Evolutionary conservation across 2,329 filamentous ascomycete species (phyloP).

Genomic region (Penicillium brasilianum): DNA sequence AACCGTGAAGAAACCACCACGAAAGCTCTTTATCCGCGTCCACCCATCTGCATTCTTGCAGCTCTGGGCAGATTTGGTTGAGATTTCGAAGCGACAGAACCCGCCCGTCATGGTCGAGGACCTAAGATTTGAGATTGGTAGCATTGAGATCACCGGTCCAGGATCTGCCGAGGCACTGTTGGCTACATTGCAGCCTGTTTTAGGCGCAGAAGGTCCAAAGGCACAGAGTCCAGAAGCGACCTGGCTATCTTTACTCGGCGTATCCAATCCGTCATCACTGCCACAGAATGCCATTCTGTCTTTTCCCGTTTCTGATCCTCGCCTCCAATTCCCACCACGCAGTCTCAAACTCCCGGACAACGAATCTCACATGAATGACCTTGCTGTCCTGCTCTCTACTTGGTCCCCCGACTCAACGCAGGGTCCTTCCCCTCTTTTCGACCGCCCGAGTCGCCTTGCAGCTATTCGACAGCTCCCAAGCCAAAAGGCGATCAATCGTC

Average conservation of each 20-base stretch:
- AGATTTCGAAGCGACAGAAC: slow-evolving; percentile 64
- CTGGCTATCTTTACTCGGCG: slow-evolving; percentile 51
- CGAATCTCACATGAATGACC: slow-evolving; percentile 42
- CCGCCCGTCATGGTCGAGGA: slow-evolving; percentile 68
- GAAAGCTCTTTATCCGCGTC: slow-evolving; percentile 70
- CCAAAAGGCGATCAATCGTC: slow-evolving; percentile 80
- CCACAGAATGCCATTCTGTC: slow-evolving; percentile 72
- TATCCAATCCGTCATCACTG: slow-evolving; percentile 72
- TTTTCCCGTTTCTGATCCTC: slow-evolving; percentile 78
- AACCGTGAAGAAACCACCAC: slow-evolving; percentile 45
- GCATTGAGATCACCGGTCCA: slow-evolving; percentile 72
- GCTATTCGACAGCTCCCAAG: slow-evolving; percentile 70
- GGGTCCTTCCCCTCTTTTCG: slow-evolving; percentile 65
- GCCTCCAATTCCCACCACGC: slow-evolving; percentile 75
- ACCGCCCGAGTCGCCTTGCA: slow-evolving; percentile 66
- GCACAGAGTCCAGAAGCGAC: slow-evolving; percentile 42
- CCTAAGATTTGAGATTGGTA: slow-evolving; percentile 73
- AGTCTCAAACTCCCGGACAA: slow-evolving; percentile 52
- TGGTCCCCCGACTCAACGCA: slow-evolving; percentile 69
- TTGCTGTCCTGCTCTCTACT: slow-evolving; percentile 66
- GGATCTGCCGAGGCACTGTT: slow-evolving; percentile 79
- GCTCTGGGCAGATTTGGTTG: slow-evolving; percentile 66
- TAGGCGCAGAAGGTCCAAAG: slow-evolving; percentile 22
- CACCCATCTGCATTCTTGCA: slow-evolving; percentile 78
- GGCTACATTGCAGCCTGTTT: slow-evolving; percentile 64